phyloP scores from a whole-genome alignment of 257 asterid species.

The Cruciata laevipes region DNA sequence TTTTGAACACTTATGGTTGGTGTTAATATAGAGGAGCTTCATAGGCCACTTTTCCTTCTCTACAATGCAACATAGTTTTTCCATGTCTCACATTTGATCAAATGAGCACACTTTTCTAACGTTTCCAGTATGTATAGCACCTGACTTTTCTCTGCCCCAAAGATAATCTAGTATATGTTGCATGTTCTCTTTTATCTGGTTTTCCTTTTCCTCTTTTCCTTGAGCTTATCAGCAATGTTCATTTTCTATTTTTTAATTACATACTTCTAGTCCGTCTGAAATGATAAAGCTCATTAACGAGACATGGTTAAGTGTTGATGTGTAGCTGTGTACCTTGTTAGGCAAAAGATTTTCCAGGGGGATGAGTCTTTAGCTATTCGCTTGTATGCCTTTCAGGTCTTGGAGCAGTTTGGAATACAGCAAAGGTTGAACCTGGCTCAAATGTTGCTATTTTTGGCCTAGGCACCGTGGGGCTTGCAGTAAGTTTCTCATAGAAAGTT shows the following conservation, averaged over 20 bases:
- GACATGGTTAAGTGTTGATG: neutral
- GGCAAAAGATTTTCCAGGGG: neutral
- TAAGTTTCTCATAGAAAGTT: slow-evolving; percentile 30
- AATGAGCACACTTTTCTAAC: neutral
- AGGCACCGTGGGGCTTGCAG: slow-evolving; percentile 97
- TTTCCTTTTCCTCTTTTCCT: neutral
- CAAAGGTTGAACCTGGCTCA: slow-evolving; percentile 93
- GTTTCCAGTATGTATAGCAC: neutral
- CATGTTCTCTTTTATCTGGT: neutral
- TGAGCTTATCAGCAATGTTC: neutral
- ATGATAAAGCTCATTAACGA: neutral
- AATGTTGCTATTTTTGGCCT: slow-evolving; percentile 93
- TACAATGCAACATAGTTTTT: neutral
- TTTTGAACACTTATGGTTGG: neutral
- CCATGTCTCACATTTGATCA: neutral
- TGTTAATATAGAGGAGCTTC: neutral
- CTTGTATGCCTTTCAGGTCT: slow-evolving; percentile 51
- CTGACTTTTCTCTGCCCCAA: neutral
- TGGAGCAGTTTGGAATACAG: slow-evolving; percentile 99
- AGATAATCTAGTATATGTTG: neutral
- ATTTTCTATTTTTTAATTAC: neutral
- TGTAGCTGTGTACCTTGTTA: neutral
- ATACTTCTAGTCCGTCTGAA: neutral
- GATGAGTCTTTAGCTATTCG: neutral
- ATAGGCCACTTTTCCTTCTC: neutral